Base-by-base conservation (phyloP, 169 alveolate genomes). In the Plasmodium adleri region DNA sequence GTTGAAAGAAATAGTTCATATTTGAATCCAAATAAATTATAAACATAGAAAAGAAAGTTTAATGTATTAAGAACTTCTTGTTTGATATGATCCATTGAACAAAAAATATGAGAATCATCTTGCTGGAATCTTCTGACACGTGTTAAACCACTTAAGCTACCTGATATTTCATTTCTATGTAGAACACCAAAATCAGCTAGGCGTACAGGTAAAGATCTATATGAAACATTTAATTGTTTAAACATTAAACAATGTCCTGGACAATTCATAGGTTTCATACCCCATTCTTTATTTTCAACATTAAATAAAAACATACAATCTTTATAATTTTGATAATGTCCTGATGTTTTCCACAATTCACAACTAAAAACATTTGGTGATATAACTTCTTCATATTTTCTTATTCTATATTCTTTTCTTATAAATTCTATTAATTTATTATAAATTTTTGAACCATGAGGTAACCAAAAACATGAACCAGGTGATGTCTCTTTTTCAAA, bases 181-280 rank as follows among this genome's bases (percentile, higher is more conserved):
- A 99, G 95, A 12, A 98, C 99, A 0, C 99, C 99, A 91, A 99
- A 99, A 88, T 99, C 99, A 6, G 99, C 99, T 92, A 97, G 93
- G 92, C 99, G 97, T 26, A 98, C 63, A 1, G 99, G 99, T 59
- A 99, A 96, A 89, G 99, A 99, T 93, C 98, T 95, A 93, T 98
- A 98, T 12, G 99, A 96, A 39, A 98, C 96, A 32, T 93, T 93
- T 28, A 96, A 80, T 78, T 96, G 98, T 83, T 96, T 97, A 91
- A 97, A 98, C 97, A 98, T 93, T 80, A 94, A 88, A 92, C 99
- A 98, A 92, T 99, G 99, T 3, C 99, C 99, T 1, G 99, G 99
- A 91, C 99, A 99, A 94, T 99, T 99, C 99, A 99, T 99, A 47
- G 99, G 99, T 95, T 98, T 99, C 94, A 99, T 96, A 54, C 99